Evolutionary conservation across 441 rosid species (phyloP), one percentile per base, ranked within the genome.

Genomic region (Mallotus japonicus): DNA sequence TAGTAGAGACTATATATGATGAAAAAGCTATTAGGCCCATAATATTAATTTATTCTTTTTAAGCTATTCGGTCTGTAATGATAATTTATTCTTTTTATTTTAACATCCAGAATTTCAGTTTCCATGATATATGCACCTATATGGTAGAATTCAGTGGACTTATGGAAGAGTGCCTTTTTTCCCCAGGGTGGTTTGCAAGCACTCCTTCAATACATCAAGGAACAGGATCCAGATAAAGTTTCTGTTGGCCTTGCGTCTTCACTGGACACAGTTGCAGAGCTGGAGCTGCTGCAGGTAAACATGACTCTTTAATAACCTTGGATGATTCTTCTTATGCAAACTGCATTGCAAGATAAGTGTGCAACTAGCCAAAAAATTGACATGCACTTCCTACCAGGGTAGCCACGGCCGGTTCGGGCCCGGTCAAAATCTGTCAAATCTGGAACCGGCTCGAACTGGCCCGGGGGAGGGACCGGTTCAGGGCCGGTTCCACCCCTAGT

Each of bases 181-280:
- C 73, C 64, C 58, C 68, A 95, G 99, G 98, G 93, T 70, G 99
- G 98, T 82, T 76, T 95, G 79, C 84, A 95, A 81, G 86, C 83
- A 22, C 98, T 95, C 73, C 78, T 90, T 75, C 85, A 83, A 75
- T 77, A 68, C 70, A 91, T 95, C 50, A 90, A 91, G 87, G 92
- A 91, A 51, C 91, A 95, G 84, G 93, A 95, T 81, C 93, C 99
- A 46, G 99, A 95, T 84, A 90, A 81, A 85, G 93, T 95, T 61
- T 95, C 98, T 46, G 79, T 91, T 62, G 91, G 92, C 78, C 89
- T 95, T 71, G 93, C 97, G 69, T 84, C 98, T 62, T 85, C 98
- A 56, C 77, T 92, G 67, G 96, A 90, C 75, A 84, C 90, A 34
- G 85, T 92, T 84, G 98, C 97, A 8, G 90, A 95, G 67, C 70